Evolutionary conservation across 169 alveolate genomes (phyloP).

Genomic region (Eimeria sp.): DNA sequence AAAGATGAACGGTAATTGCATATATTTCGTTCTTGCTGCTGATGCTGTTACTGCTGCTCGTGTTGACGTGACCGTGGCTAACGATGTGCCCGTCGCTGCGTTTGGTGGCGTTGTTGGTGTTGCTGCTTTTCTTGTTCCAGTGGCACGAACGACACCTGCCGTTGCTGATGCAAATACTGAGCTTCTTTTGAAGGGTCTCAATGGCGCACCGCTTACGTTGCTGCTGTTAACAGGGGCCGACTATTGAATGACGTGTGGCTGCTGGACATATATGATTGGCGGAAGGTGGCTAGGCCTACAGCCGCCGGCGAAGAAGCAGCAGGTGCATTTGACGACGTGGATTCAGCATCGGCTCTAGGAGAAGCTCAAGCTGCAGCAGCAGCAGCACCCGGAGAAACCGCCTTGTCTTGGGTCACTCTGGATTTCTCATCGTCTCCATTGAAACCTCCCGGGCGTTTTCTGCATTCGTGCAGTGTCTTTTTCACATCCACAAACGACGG

Average conservation of each 20-base stretch:
- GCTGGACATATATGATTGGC: constrained; percentile 63
- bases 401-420: constrained; percentile 38
- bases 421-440: constrained; percentile 37
- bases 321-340: background rate
- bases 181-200: background rate
- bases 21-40: background rate
- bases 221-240: constrained; percentile 23
- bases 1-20: constrained; percentile 21
- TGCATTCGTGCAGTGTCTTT: constrained; percentile 60
- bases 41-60: background rate
- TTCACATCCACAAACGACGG: constrained; percentile 15
- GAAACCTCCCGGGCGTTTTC: constrained; percentile 62
- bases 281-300: background rate
- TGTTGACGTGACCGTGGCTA: background rate
- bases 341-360: background rate
- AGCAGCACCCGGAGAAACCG: background rate
- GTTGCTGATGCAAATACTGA: background rate
- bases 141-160: background rate
- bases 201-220: background rate
- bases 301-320: background rate
- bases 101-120: background rate
- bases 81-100: background rate
- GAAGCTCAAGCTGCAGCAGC: background rate
- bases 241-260: constrained; percentile 67
- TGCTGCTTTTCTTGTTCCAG: background rate